Percentiles rank a stretch among this genome's conserved stretches.
These are phyloP conservation scores for Cladosporium sp. DNA, from an alignment of 2,329 filamentous ascomycete genomes.

Conservation along the genomic window DNA sequence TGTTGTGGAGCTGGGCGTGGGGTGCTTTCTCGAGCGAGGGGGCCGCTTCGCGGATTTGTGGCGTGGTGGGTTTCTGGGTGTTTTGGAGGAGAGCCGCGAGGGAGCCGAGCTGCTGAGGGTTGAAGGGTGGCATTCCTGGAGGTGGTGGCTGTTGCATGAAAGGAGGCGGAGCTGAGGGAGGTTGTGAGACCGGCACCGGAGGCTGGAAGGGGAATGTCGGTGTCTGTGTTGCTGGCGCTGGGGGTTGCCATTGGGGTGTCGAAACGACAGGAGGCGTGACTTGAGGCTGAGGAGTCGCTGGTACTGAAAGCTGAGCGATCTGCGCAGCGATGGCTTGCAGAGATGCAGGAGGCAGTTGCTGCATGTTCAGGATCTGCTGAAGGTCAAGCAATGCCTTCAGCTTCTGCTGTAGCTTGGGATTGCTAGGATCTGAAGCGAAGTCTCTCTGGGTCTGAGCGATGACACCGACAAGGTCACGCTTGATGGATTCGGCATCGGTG, in stretches of 20 bases:
- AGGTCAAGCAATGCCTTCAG: constrained; percentile 81
- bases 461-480: constrained; percentile 73
- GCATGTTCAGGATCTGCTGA: constrained; percentile 70
- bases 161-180: constrained; percentile 20
- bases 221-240: constrained; percentile 14
- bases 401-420: constrained; percentile 68
- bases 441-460: constrained; percentile 67
- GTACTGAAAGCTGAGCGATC: constrained; percentile 45
- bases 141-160: constrained; percentile 18
- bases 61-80: constrained; percentile 31
- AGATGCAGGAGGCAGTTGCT: constrained; percentile 58
- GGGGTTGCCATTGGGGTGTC: constrained; percentile 26
- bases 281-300: constrained; percentile 12
- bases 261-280: constrained; percentile 17
- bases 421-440: constrained; percentile 68
- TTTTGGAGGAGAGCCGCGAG: constrained; percentile 28
- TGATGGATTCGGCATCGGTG: constrained; percentile 55
- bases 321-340: constrained; percentile 67
- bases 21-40: constrained; percentile 25
- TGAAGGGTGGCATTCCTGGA: constrained; percentile 13
- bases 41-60: constrained; percentile 28
- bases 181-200: constrained; percentile 25
- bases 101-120: constrained; percentile 18
- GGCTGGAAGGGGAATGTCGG: constrained; percentile 22
- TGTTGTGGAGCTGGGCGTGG: constrained; percentile 26